Evolutionary conservation across 805 yeast genomes (phyloP), one percentile per base, ranked within the genome.

Genomic region (Zygoascus flipseniorum): DNA sequence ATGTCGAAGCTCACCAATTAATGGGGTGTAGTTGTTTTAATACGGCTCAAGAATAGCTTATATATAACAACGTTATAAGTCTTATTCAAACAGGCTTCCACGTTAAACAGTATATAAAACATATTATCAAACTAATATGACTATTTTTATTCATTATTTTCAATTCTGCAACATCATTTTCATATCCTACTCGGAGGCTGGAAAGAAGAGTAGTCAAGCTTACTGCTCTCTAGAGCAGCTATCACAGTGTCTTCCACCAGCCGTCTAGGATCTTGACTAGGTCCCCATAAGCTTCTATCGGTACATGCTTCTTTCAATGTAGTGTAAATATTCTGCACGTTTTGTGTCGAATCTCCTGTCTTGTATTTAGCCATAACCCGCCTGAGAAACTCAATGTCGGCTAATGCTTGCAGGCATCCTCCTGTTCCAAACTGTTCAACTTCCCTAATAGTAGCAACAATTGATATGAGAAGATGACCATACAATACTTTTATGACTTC

Each of bases 311-410:
- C 63, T 43, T 62, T 62, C 16, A 68, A 55, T n/a, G 69, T 61
- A 48, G 56, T 60, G 51, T 63, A 65, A 8, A 67, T 63, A 18
- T 58, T 55, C 43, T 64, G 65, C 32, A 60, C 54, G n/a, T 58
- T 56, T 44, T 59, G 56, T 16, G 53, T 54, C 2, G 65, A 48
- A 16, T 65, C 66, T 20, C 55, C 47, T n/a, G 64, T 58, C 31
- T 53, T 56, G 42, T 62, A 62, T n/a, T 59, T 52, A 28, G 54
- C 52, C 64, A 69, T 57, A n/a, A 65, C 64, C 41, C 60, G 65
- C 47, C 74, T 71, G 62, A 80, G 72, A 58, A 80, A 79, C 60
- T 78, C 80, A 28, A 80, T 60, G 59, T 81, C 86, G 2, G 81
- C 75, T 0, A 76, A 70, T 1, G 75, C 70, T 62, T 81, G 85